phyloP scores from a whole-genome alignment of 73 alveolate genomes.

The Tetrahymena malaccensis region DNA sequence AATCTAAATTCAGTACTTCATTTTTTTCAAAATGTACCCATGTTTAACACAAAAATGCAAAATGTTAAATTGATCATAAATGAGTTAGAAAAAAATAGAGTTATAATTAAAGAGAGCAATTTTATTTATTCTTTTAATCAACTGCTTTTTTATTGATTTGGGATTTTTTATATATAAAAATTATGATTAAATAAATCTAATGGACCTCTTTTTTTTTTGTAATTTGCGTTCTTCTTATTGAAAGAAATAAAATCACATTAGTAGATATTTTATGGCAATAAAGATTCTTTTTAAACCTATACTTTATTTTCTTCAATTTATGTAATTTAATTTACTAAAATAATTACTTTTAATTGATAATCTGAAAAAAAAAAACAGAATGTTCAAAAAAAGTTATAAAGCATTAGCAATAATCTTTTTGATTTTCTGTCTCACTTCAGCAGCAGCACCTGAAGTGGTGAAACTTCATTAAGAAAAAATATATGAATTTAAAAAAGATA shows the following conservation, averaged over 20 bases:
- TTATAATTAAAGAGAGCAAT: too few species aligned
- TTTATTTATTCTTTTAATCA: too few species aligned
- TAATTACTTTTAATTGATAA: not conserved
- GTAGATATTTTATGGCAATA: not conserved
- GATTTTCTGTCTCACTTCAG: not conserved
- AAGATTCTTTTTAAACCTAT: not conserved
- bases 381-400: not conserved
- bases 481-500: not conserved
- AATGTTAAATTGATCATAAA: too few species aligned
- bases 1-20: too few species aligned
- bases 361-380: not conserved
- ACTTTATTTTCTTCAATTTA: not conserved
- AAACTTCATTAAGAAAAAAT: not conserved
- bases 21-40: too few species aligned
- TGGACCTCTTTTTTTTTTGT: not conserved
- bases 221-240: not conserved
- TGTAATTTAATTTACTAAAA: too few species aligned
- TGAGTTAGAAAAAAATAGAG: too few species aligned
- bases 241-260: not conserved
- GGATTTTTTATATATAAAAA: too few species aligned
- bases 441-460: not conserved
- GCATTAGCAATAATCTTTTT: not conserved
- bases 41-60: too few species aligned
- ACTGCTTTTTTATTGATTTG: too few species aligned
- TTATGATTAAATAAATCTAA: too few species aligned